phyloP scores from a whole-genome alignment of 2,329 filamentous ascomycete genomes.

The Neospermospora avenae region DNA sequence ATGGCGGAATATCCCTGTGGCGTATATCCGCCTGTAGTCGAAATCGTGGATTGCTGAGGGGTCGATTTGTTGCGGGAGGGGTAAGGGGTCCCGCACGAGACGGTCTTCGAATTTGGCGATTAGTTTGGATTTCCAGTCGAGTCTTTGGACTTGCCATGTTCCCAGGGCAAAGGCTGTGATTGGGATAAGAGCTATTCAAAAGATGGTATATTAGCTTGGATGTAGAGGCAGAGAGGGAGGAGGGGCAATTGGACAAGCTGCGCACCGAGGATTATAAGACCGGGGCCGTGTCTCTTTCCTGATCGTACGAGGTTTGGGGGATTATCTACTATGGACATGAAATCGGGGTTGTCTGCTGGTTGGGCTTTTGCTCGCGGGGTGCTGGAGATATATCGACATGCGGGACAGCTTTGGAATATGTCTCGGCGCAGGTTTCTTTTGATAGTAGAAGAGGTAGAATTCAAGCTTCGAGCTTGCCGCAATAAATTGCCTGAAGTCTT shows the following conservation, averaged over 20 bases:
- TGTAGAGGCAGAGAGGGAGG: not conserved
- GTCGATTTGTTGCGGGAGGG: constrained; percentile 80
- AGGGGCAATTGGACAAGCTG: not conserved
- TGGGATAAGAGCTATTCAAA: constrained; percentile 61
- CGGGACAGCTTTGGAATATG: constrained; percentile 19
- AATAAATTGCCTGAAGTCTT: constrained; percentile 17
- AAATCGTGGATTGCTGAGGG: constrained; percentile 81
- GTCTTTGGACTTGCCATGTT: constrained; percentile 91
- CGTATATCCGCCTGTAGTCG: constrained; percentile 82
- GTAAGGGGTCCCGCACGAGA: constrained; percentile 78
- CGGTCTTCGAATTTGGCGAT: constrained; percentile 92
- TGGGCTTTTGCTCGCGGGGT: constrained; percentile 20
- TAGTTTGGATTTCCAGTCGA: constrained; percentile 91
- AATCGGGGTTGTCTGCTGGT: constrained; percentile 69
- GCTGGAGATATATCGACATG: constrained; percentile 31
- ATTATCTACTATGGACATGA: constrained; percentile 82
- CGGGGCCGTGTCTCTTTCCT: constrained; percentile 69
- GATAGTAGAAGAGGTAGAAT: not conserved
- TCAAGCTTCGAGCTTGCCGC: constrained; percentile 15
- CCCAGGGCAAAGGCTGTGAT: constrained; percentile 86
- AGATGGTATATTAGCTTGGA: constrained; percentile 1
- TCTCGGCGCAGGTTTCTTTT: constrained; percentile 6
- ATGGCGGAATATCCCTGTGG: constrained; percentile 72
- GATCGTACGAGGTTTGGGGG: constrained; percentile 78
- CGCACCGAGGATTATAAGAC: constrained; percentile 72